phyloP scores from a whole-genome alignment of 306 rosid species.

The Sicyos edulis region DNA sequence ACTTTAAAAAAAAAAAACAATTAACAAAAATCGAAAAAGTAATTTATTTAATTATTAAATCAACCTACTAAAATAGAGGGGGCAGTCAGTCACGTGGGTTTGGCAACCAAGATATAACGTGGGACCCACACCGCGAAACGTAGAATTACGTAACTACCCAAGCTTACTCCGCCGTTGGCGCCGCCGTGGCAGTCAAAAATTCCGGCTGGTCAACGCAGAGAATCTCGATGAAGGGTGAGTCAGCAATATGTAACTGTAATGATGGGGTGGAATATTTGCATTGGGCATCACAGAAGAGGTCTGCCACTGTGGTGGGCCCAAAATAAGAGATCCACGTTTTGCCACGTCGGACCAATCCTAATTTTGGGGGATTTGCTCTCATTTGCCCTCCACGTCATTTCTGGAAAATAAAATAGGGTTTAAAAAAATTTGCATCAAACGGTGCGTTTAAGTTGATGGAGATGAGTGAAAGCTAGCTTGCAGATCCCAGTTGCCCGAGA shows the following conservation, averaged over 20 bases:
- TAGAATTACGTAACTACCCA: background rate
- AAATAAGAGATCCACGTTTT: background rate
- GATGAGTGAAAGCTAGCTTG: too few relatives aligned
- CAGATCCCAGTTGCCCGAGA: too few relatives aligned
- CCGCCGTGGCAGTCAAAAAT: background rate
- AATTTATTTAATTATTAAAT: too few relatives aligned
- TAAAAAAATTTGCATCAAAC: too few relatives aligned
- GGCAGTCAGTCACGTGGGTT: conserved; percentile 10
- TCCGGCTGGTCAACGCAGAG: background rate
- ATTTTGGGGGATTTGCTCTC: too few relatives aligned
- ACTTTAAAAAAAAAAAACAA: too few relatives aligned
- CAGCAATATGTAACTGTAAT: background rate
- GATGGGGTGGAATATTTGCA: conserved; percentile 5
- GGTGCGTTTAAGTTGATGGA: too few relatives aligned
- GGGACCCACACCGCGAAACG: too few relatives aligned
- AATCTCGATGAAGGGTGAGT: background rate
- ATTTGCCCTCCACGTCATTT: background rate
- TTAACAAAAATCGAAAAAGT: too few relatives aligned
- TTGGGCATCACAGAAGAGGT: background rate
- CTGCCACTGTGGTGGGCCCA: background rate
- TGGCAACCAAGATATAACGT: too few relatives aligned
- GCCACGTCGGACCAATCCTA: background rate
- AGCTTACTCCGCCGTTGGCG: background rate
- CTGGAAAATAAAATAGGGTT: too few relatives aligned
- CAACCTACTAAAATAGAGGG: too few relatives aligned